Evolutionary conservation across 2,329 filamentous ascomycete genomes (phyloP).

Genomic region (Fusarium xyrophilum): DNA sequence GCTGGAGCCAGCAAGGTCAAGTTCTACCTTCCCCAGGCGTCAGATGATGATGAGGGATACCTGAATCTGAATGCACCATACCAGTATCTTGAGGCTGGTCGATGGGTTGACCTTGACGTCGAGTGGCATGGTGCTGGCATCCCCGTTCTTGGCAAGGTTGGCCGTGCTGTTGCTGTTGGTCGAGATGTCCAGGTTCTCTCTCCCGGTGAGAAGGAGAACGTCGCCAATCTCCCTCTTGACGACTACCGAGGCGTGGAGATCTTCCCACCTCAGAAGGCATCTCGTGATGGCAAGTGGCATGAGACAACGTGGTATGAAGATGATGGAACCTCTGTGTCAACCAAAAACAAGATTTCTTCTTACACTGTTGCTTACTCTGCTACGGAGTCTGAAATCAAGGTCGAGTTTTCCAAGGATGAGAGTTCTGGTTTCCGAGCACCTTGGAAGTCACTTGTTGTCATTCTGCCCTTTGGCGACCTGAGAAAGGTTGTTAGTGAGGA

Average conservation of each 20-base stretch:
- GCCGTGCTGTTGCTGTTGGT: conserved; percentile 51
- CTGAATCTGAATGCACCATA: conserved; percentile 69
- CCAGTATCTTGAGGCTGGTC: conserved; percentile 57
- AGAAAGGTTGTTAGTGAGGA: not conserved
- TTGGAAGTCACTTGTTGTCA: conserved; percentile 45
- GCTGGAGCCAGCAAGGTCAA: conserved; percentile 59
- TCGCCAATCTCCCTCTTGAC: conserved; percentile 49
- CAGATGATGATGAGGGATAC: conserved; percentile 62
- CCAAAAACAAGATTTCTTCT: conserved; percentile 45
- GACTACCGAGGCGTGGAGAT: conserved; percentile 54
- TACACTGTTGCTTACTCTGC: conserved; percentile 44
- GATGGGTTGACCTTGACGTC: conserved; percentile 51
- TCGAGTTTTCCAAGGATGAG: conserved; percentile 44
- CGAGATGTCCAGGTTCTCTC: conserved; percentile 47
- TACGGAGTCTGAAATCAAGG: conserved; percentile 28
- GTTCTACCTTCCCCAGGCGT: conserved; percentile 68
- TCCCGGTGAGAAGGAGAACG: conserved; percentile 48
- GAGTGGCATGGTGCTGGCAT: conserved; percentile 53
- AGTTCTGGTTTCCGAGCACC: conserved; percentile 44
- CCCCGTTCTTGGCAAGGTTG: conserved; percentile 50
- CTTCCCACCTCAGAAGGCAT: conserved; percentile 46
- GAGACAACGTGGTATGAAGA: conserved; percentile 49
- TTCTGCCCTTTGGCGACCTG: conserved; percentile 45
- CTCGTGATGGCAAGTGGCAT: conserved; percentile 36
- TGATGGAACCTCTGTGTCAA: conserved; percentile 45